Evolutionary conservation across 495 filamentous ascomycete species (phyloP).

Genomic region (Aspergillus avenaceus): DNA sequence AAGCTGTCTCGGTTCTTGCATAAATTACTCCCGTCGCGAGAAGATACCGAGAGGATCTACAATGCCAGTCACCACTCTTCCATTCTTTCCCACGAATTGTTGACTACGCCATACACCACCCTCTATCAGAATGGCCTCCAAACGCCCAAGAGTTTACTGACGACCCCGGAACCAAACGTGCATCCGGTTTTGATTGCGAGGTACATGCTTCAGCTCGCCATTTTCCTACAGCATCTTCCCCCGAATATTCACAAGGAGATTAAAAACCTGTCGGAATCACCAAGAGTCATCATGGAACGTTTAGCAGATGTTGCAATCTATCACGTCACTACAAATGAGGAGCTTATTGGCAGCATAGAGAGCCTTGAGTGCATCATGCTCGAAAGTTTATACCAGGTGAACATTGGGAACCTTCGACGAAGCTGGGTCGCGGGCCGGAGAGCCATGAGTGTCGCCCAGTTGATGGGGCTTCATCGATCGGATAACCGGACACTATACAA

Average conservation of each 20-base stretch:
- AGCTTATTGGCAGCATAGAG: slow-evolving; percentile 19
- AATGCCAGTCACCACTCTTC: slow-evolving; percentile 6
- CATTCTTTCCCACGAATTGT: slow-evolving; percentile 12
- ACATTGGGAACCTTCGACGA: slow-evolving; percentile 41
- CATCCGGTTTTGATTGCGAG: slow-evolving; percentile 21
- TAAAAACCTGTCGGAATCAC: slow-evolving; percentile 9
- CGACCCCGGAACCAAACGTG: slow-evolving; percentile 6
- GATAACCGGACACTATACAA: slow-evolving; percentile 11
- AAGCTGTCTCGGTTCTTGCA: slow-evolving; percentile 12
- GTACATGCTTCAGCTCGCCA: slow-evolving; percentile 14
- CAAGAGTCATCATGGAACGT: slow-evolving; percentile 9
- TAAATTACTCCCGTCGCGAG: slow-evolving; percentile 10
- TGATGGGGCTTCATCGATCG: slow-evolving; percentile 42
- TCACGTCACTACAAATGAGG: slow-evolving; percentile 15
- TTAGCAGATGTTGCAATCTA: slow-evolving; percentile 10
- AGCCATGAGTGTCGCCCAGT: slow-evolving; percentile 24
- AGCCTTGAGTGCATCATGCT: slow-evolving; percentile 48
- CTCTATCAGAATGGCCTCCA: slow-evolving; percentile 10
- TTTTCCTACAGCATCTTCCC: slow-evolving; percentile 17
- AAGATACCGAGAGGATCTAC: slow-evolving; percentile 14
- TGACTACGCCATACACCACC: slow-evolving; percentile 9
- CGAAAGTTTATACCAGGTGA: slow-evolving; percentile 41
- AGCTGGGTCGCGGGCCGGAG: slow-evolving; percentile 39
- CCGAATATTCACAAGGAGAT: slow-evolving; percentile 7
- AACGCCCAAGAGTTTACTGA: slow-evolving; percentile 4